Base-by-base conservation (phyloP, 2,329 filamentous ascomycete species). In the Talaromyces amestolkiae region DNA sequence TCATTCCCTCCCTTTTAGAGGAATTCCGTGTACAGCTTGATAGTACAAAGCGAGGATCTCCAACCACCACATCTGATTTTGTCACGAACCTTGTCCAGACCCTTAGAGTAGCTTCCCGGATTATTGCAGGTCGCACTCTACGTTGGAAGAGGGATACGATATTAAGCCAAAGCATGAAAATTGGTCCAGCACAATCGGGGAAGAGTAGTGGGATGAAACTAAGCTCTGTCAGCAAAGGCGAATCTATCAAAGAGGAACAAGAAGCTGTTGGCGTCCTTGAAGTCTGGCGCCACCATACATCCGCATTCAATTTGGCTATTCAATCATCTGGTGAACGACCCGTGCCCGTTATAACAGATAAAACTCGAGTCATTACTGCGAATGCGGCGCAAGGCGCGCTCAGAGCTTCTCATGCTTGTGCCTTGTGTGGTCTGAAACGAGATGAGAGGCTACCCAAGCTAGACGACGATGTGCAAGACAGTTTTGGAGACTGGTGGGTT, bases 401-500 rank as follows among this genome's bases (percentile, higher is more conserved):
- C 9, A 90, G 87, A 24, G 90, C 92, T 3, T 82, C 87, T 0
- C 90, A 91, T 76, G 82, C 89, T 0, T 98, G 94, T 78, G 85
- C 93, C 60, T 81, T 98, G 37, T 98, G 94, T 77, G 94, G 94
- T 0, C 78, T 98, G 69, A 95, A 91, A 79, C 84, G 94, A 69
- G 92, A 97, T 47, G 94, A 98, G 79, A 85, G 94, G 59, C 83
- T 97, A 11, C 77, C 81, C 22, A 92, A 89, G 73, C 85, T 95
- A 39, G 93, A 96, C 72, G 81, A 88, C 61, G 84, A 89, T 31
- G 87, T 96, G 9, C 89, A 94, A 72, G 94, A 98, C 76, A 93
- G 91, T 75, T 97, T 97, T 81, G 93, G 92, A 13, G 94, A 98
- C 80, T 98, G 93, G 92, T 98, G 94, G 94, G 83, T 90, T 49